Evolutionary conservation across 73 alveolate genomes (phyloP), one percentile per base, ranked within the genome.

Genomic region (Symbiodinium natans): DNA sequence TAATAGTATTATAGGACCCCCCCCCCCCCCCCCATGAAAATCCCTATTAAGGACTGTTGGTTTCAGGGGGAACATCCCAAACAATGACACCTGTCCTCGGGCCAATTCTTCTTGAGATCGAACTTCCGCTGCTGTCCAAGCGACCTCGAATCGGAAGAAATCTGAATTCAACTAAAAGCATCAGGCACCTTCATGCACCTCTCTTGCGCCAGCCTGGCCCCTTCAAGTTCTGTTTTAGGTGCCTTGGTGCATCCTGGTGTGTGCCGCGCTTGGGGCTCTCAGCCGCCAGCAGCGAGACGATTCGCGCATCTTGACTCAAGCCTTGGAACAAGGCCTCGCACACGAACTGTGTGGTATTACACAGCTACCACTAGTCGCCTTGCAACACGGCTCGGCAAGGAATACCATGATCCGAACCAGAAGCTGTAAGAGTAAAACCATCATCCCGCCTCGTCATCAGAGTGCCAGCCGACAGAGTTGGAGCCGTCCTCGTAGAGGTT

Each of bases 401-500:
- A n/a, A n/a, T n/a, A n/a, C n/a, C n/a, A n/a, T n/a, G 80, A 2
- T 2, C 23, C 71, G 71, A 52, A 52, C 71, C 23, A 29, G 71
- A 11, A 52, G 71, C 71, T 52, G 71, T n/a, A n/a, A n/a, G n/a
- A n/a, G n/a, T n/a, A n/a, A 15, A 23, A 34, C 1, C 59, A 38
- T 80, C 33, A 38, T 54, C 23, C 38, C 25, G 92, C 98, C 98
- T 92, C 98, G 56, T 92, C 92, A 39, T 92, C 98, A 48, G 98
- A 41, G 92, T 92, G 98, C 98, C 98, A 92, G 68, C 98, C 98
- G 19, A 92, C 98, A 21, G 98, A 59, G 43, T 77, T 68, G 1
- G 98, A 77, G 25, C 98, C 98, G 77, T 92, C 98, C 98, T 92
- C 92, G 38, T 92, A 92, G 73, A 92, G 92, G 43, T 92, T 92